Base-by-base conservation (phyloP, 148 eudicot species). In the Talinum fruticosum region DNA sequence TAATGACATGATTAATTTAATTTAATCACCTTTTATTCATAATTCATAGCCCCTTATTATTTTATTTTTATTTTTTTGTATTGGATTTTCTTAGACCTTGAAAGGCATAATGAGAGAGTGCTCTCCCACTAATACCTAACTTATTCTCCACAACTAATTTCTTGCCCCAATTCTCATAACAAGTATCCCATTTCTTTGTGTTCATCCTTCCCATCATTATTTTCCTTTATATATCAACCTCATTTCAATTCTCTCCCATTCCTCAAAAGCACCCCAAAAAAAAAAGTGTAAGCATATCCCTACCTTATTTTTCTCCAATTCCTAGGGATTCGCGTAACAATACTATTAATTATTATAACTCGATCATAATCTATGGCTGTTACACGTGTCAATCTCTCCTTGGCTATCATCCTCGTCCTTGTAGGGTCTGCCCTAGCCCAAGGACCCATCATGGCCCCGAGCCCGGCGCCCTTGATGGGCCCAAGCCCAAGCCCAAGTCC, bases 391-490 rank as follows among this genome's bases (percentile, higher is more conserved):
- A 68, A 75, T 28, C 76, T 89, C 19, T 71, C 84, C 54, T 77
- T 87, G 7, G 76, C 81, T 71, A 44, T 82, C 18, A 28, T 76
- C 1, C 35, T 85, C 8, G 75, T 83, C 44, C 82, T 87, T 24
- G 78, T 79, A 51, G 90, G 84, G 21, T 82, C 84, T 2, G 61
- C 81, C 76, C 6, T 82, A 6, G 84, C 84, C 16, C 84, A 82
- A 8, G 84, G 81, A 49, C 84, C 84, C 54, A 26, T 47, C 5
- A 1, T 4, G 47, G 79, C 81, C 19, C 84, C 81, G 2, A 45
- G 71, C 37, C n/a, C n/a, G n/a, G n/a, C n/a, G n/a, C n/a, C n/a
- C n/a, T n/a, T n/a, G n/a, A n/a, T n/a, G 18, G 1, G 54, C 78
- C 28, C 83, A 64, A 2, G 83, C 16, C 41, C 83, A 64, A 2